Evolutionary conservation across 805 yeast species (phyloP).

Genomic region (Kuraishia ogatae): DNA sequence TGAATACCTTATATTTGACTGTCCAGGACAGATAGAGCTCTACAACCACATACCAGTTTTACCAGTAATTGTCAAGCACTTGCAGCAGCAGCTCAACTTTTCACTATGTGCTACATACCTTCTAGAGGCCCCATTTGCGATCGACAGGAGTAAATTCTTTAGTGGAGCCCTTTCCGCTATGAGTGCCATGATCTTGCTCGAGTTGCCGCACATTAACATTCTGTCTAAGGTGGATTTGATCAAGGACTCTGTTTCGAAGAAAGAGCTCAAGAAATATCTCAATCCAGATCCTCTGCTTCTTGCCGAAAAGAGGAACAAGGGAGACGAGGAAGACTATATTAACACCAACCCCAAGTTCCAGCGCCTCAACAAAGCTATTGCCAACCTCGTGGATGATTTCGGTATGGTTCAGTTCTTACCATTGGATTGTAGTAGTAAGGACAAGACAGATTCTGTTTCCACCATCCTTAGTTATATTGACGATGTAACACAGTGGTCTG

Average conservation of each 20-base stretch:
- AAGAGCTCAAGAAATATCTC: slow-evolving; percentile 72
- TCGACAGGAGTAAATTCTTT: slow-evolving; percentile 87
- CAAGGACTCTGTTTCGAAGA: slow-evolving; percentile 66
- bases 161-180: slow-evolving; percentile 94
- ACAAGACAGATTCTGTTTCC: slow-evolving; percentile 64
- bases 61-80: slow-evolving; percentile 82
- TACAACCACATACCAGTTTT: slow-evolving; percentile 92
- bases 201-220: slow-evolving; percentile 89
- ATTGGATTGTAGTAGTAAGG: slow-evolving; percentile 52
- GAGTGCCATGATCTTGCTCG: slow-evolving; percentile 96
- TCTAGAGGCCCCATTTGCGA: slow-evolving; percentile 87
- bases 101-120: slow-evolving; percentile 88
- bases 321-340: slow-evolving; percentile 13
- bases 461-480: slow-evolving; percentile 87
- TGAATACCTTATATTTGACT: slow-evolving; percentile 88
- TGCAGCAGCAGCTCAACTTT: slow-evolving; percentile 72
- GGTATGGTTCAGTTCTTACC: slow-evolving; percentile 99
- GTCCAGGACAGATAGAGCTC: slow-evolving; percentile 95
- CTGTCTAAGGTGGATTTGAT: slow-evolving; percentile 82
- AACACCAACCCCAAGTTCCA: slow-evolving; percentile 48
- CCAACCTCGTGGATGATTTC: slow-evolving; percentile 88
- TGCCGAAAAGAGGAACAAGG: slow-evolving; percentile 28
- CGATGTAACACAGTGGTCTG: slow-evolving; percentile 97
- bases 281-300: slow-evolving; percentile 87
- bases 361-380: slow-evolving; percentile 71